phyloP scores from a whole-genome alignment of 1,284 basidiomycete genomes.

The Termitomyces sp. region DNA sequence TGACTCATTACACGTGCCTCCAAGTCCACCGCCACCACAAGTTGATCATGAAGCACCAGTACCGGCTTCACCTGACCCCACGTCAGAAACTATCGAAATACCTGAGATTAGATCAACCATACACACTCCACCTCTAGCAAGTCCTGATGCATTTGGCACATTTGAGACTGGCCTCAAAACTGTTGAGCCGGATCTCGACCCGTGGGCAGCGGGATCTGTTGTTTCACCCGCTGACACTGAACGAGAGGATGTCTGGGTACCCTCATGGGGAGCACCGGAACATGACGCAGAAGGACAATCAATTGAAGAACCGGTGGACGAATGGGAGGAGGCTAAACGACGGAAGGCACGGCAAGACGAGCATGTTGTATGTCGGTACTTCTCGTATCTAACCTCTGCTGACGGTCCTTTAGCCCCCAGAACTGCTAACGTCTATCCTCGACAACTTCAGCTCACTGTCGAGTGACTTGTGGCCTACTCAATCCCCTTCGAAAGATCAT shows the following conservation, averaged over 20 bases:
- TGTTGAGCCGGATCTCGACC: constrained; percentile 25
- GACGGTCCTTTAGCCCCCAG: constrained; percentile 46
- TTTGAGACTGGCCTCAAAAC: constrained; percentile 47
- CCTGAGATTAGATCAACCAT: constrained; percentile 4
- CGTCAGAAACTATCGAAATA: constrained; percentile 7
- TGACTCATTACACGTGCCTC: constrained; percentile 12
- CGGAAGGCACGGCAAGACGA: constrained; percentile 55
- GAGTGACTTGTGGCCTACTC: constrained; percentile 44
- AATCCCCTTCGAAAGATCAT: constrained; percentile 12
- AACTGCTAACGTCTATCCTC: constrained; percentile 54
- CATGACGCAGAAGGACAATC: constrained; percentile 25
- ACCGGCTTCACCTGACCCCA: constrained; percentile 7
- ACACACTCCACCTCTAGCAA: constrained; percentile 25
- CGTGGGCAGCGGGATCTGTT: constrained; percentile 34
- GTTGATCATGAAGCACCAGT: constrained; percentile 2
- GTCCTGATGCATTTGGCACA: constrained; percentile 57
- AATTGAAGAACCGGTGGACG: constrained; percentile 35
- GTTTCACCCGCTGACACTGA: constrained; percentile 16
- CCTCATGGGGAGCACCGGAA: constrained; percentile 30
- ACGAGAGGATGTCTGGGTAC: constrained; percentile 44
- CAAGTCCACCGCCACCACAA: constrained; percentile 11
- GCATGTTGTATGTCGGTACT: constrained; percentile 50
- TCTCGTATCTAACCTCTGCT: constrained; percentile 10
- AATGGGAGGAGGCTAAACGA: constrained; percentile 63
- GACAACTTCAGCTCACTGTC: constrained; percentile 46